A percentile compares a stretch with the other conserved stretches of the same genome.
Evolutionary conservation across 495 filamentous ascomycete species (phyloP).

Genomic region (Aspergillus bridgeri): DNA sequence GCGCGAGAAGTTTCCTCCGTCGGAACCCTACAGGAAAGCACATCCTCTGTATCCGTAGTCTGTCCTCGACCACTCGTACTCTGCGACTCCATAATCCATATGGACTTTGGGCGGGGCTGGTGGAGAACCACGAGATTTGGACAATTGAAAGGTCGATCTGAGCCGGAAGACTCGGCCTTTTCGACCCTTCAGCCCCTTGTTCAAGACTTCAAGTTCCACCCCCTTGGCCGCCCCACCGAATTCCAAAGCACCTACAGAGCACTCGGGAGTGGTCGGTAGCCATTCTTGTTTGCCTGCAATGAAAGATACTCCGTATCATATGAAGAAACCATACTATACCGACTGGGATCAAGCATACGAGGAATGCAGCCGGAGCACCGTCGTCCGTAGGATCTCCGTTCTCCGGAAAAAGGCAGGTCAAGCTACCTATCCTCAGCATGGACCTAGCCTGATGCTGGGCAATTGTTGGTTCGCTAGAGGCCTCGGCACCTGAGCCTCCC

Average conservation of each 20-base stretch:
- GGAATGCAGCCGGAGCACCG: background rate
- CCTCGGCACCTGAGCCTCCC: background rate
- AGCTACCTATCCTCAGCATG: background rate
- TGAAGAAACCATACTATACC: background rate
- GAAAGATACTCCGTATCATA: background rate
- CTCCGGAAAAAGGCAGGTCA: background rate
- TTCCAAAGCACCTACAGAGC: too few relatives aligned
- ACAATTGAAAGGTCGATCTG: background rate
- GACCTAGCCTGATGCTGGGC: background rate
- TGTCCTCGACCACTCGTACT: too few relatives aligned
- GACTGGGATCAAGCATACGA: background rate
- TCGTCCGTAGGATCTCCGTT: background rate
- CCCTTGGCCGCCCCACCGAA: too few relatives aligned
- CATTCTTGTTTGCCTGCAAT: background rate
- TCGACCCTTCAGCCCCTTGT: too few relatives aligned
- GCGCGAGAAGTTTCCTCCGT: too few relatives aligned
- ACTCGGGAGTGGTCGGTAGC: background rate
- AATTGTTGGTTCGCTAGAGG: background rate
- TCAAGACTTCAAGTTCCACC: too few relatives aligned
- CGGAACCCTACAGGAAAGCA: too few relatives aligned
- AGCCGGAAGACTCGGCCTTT: background rate
- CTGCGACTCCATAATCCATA: background rate
- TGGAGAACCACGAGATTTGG: background rate
- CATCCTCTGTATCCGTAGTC: too few relatives aligned
- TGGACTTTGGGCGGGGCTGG: background rate